A percentile compares a stretch with the other conserved stretches of the same genome.
Conservation (phyloP, 2,329 filamentous ascomycete genomes). For the Rutstroemia sydowiana region DNA sequence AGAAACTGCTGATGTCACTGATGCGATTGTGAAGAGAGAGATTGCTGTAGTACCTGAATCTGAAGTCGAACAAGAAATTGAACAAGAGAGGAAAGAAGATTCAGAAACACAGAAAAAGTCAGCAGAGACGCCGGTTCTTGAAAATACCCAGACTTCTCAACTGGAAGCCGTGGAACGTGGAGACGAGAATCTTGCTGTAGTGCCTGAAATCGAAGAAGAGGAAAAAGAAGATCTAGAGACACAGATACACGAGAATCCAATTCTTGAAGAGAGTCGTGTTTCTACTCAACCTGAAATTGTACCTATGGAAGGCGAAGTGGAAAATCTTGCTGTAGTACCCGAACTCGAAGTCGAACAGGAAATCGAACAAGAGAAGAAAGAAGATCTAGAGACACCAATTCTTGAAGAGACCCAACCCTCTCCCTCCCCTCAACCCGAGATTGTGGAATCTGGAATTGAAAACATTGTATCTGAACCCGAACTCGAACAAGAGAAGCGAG, state of each 20-base stretch:
- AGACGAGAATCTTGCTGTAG: too few relatives aligned
- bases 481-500: not conserved
- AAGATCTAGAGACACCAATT: not conserved
- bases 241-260: not conserved
- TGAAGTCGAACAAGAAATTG: too few relatives aligned
- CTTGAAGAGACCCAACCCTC: not conserved
- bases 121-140: too few relatives aligned
- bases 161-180: too few relatives aligned
- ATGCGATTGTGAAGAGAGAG: too few relatives aligned
- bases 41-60: too few relatives aligned
- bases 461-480: too few relatives aligned
- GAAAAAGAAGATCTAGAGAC: not conserved
- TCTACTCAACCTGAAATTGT: not conserved
- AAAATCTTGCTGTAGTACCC: too few relatives aligned
- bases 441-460: not conserved
- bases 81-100: too few relatives aligned
- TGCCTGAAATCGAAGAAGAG: not conserved
- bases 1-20: too few relatives aligned
- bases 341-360: not conserved
- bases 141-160: too few relatives aligned
- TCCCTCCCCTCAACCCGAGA: not conserved
- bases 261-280: not conserved
- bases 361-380: not conserved
- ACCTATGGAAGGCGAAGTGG: not conserved
- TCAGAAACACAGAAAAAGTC: too few relatives aligned